Percentiles rank a stretch among this genome's conserved stretches.
Conservation (phyloP, 106 monocot genomes). For the Allium fistulosum region DNA sequence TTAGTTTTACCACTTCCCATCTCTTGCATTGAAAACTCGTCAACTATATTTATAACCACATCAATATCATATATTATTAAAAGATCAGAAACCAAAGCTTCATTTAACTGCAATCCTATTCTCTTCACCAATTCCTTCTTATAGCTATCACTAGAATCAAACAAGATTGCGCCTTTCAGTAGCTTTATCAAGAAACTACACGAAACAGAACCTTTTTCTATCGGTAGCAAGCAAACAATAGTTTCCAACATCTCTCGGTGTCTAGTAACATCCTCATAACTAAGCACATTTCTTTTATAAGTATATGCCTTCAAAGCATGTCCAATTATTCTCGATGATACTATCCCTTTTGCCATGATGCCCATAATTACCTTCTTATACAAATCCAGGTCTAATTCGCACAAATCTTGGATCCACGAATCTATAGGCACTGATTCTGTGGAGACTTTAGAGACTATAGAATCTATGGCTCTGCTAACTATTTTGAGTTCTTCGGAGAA, state of each 20-base stretch:
- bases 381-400: constrained; percentile 63
- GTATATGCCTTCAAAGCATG: constrained; percentile 59
- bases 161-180: constrained; percentile 51
- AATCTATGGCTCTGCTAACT: constrained; percentile 50
- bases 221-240: constrained; percentile 46
- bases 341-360: constrained; percentile 54
- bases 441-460: constrained; percentile 49
- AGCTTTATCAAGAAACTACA: constrained; percentile 70
- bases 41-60: constrained; percentile 12
- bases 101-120: constrained; percentile 45
- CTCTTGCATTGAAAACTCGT: constrained; percentile 13
- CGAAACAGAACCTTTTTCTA: constrained; percentile 22
- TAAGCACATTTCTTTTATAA: constrained; percentile 55
- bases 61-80: constrained; percentile 13
- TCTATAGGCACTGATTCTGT: constrained; percentile 21
- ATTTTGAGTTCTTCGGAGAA: constrained; percentile 63
- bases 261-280: constrained; percentile 41
- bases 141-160: constrained; percentile 33
- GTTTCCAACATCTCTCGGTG: constrained; percentile 51
- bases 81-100: constrained; percentile 40
- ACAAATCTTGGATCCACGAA: constrained; percentile 82
- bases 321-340: constrained; percentile 44
- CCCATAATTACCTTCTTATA: constrained; percentile 64
- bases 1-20: constrained; percentile 3
- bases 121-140: constrained; percentile 51